These are phyloP conservation scores for Penicillium samsonianum DNA, from an alignment of 495 filamentous ascomycete species.

Conservation along the genomic window DNA sequence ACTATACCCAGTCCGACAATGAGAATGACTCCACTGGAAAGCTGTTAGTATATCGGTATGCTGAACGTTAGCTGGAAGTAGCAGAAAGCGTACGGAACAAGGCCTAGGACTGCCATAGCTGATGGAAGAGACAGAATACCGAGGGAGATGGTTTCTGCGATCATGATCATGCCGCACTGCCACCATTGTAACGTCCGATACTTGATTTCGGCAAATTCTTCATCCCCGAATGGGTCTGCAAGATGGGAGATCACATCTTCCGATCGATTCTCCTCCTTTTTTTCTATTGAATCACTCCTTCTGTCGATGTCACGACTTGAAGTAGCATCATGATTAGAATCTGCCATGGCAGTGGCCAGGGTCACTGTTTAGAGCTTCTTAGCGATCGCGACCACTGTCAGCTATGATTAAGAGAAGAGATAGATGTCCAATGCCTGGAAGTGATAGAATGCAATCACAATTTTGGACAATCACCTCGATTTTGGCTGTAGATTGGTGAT, in stretches of 20 bases:
- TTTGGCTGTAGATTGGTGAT: neutral
- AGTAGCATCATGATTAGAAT: neutral
- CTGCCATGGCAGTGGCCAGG: neutral
- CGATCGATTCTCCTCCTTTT: neutral
- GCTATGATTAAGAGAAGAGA: neutral
- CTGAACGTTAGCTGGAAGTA: neutral
- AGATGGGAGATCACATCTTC: neutral
- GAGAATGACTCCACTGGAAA: conserved; percentile 43
- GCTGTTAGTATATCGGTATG: neutral
- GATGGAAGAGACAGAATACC: conserved; percentile 61
- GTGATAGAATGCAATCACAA: neutral
- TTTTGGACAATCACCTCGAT: neutral
- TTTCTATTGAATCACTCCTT: neutral
- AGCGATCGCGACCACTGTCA: neutral
- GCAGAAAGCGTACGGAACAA: conserved; percentile 40
- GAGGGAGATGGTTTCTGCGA: conserved; percentile 65
- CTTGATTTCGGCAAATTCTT: conserved; percentile 28
- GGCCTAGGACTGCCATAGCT: conserved; percentile 58
- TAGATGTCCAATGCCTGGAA: neutral
- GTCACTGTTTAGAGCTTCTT: neutral
- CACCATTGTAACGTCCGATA: conserved; percentile 42
- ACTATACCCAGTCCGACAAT: conserved; percentile 59
- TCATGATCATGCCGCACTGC: conserved; percentile 50
- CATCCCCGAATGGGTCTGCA: conserved; percentile 31
- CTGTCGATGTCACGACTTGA: neutral